These are phyloP conservation scores for Pythium graminicola DNA, from an alignment of 352 stramenopile genomes.

Conservation along the genomic window DNA sequence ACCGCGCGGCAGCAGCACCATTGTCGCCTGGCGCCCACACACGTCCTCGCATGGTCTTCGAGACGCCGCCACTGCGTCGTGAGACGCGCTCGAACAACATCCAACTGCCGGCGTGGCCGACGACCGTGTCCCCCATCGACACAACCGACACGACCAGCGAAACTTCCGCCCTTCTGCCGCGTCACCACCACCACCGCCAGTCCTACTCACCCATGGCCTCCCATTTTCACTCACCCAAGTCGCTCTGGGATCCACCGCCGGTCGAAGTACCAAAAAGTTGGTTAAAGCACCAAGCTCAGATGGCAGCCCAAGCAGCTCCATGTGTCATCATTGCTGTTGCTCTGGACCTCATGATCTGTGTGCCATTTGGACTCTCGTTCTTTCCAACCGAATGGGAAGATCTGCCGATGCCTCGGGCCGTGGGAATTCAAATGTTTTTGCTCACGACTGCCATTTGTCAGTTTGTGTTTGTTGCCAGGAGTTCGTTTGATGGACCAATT, in stretches of 20 bases:
- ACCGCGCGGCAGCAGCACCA: slow-evolving; percentile 1
- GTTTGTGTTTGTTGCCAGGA: slow-evolving; percentile 72
- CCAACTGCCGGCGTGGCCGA: slow-evolving; percentile 20
- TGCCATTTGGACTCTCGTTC: slow-evolving; percentile 80
- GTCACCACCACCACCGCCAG: not conserved
- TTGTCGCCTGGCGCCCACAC: slow-evolving; percentile 11
- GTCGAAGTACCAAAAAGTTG: slow-evolving; percentile 1
- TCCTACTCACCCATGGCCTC: not conserved
- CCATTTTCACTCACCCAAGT: slow-evolving; percentile 14
- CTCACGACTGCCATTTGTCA: slow-evolving; percentile 73
- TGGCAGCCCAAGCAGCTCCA: slow-evolving; percentile 36
- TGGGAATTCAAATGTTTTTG: slow-evolving; percentile 82
- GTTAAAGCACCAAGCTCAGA: slow-evolving; percentile 23
- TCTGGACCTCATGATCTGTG: slow-evolving; percentile 84
- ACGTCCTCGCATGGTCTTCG: slow-evolving; percentile 48
- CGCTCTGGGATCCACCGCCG: slow-evolving; percentile 11
- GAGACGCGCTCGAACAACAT: slow-evolving; percentile 52
- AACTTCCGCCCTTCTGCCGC: slow-evolving; percentile 25
- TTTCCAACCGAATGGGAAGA: slow-evolving; percentile 76
- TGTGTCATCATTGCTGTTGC: slow-evolving; percentile 66
- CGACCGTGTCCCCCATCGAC: slow-evolving; percentile 13
- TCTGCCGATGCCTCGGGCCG: slow-evolving; percentile 60
- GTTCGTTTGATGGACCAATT: slow-evolving; percentile 67
- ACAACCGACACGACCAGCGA: slow-evolving; percentile 12
- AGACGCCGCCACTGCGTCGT: slow-evolving; percentile 54